These are phyloP conservation scores for Hyphopichia homilentoma DNA, from an alignment of 805 yeast species.

Conservation along the genomic window DNA sequence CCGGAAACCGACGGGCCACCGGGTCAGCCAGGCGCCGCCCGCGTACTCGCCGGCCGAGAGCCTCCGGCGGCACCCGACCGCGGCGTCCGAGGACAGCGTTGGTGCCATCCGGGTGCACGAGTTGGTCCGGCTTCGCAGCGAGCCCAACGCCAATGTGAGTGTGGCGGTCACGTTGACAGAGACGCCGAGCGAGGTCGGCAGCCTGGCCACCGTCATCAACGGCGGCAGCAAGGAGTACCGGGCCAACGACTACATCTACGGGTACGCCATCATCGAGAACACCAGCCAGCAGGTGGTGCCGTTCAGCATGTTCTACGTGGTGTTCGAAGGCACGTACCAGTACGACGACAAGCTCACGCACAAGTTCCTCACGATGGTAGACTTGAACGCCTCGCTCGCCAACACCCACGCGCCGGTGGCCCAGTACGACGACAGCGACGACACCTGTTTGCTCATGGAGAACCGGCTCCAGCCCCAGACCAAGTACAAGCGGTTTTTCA, in stretches of 20 bases:
- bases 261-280: constrained; percentile 42
- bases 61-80: not conserved
- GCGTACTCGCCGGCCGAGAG: not conserved
- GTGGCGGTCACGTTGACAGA: not conserved
- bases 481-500: constrained; percentile 37
- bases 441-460: not conserved
- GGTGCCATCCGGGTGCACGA: not conserved
- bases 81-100: not conserved
- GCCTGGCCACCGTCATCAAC: not conserved
- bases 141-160: not conserved
- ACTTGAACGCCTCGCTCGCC: constrained; percentile 3
- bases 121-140: not conserved
- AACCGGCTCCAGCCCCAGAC: constrained; percentile 15
- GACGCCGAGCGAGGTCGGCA: not conserved
- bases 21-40: not conserved
- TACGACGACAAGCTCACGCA: not conserved
- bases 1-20: not conserved
- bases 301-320: constrained; percentile 53
- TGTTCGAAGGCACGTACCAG: constrained; percentile 40
- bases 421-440: not conserved
- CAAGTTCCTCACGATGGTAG: constrained; percentile 2
- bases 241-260: constrained; percentile 56
- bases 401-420: not conserved
- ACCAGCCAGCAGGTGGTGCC: constrained; percentile 34
- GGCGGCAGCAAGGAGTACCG: constrained; percentile 35